Base-by-base conservation (phyloP, 2,329 filamentous ascomycete species). In the Aurifilum marmelostoma region DNA sequence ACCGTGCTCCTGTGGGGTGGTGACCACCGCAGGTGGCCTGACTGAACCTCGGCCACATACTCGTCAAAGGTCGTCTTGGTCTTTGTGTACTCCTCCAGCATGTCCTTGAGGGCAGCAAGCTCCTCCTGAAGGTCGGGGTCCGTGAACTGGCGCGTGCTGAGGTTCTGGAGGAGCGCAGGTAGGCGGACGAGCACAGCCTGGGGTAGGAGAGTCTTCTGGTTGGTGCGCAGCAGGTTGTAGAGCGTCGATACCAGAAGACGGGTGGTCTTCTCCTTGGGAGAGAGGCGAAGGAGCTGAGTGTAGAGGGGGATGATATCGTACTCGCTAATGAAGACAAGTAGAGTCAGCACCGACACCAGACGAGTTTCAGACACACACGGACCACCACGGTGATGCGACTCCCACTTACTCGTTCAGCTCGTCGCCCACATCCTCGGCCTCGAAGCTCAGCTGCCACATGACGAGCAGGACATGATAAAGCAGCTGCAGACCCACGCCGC, bases 211-310 rank as follows among this genome's bases (percentile, higher is more conserved):
- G 92, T 86, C 86, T 92, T 83, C 82, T 88, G 80, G 84, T 93
- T 90, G 71, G 84, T 83, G 59, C 83, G 83, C 50, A 97, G 88
- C 59, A 99, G 89, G 80, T 97, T 98, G 78, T 91, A 88, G 54
- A 99, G 87, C 9, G 95, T 97, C 12, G 94, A 94, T 59, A 98
- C 86, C 60, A 97, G 88, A 66, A 99, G 87, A 39, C 96, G 90
- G 0, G 95, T 98, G 1, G 95, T 98, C 85, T 99, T 99, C 79
- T 98, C 96, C 80, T 99, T 99, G 59, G 95, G 94, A 2, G 96
- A 98, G 56, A 97, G 85, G 67, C 94, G 91, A 67, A 99, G 85
- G 50, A 99, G 89, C 73, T 97, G 92, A n/a, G 92, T 94, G 79
- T 97, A 97, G 59, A 98, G 88, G 61, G 94, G 87, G 72, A 98